Percentiles rank a stretch among this genome's conserved stretches.
Conservation (phyloP, 805 yeast species). For the Lipomyces starkeyi region DNA sequence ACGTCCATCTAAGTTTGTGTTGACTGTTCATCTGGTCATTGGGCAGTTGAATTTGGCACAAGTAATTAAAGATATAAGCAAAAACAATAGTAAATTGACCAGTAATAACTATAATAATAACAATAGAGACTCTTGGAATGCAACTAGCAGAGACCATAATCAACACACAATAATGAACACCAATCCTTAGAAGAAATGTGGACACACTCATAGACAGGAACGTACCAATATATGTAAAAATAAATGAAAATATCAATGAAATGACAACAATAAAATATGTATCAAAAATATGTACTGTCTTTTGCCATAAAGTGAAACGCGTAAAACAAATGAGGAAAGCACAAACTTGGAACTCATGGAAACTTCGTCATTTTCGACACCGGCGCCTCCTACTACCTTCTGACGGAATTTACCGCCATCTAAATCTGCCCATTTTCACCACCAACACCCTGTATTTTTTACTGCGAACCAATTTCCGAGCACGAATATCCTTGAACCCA, state of each 20-base stretch:
- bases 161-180: neutral
- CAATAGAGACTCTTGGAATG: neutral
- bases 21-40: no score
- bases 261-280: slow-evolving; percentile 2
- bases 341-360: neutral
- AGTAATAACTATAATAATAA: neutral
- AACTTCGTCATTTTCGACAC: neutral
- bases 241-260: neutral
- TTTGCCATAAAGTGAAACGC: neutral
- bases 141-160: neutral
- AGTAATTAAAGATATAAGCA: neutral
- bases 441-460: neutral
- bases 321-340: neutral
- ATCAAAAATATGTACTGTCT: slow-evolving; percentile 1
- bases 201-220: neutral
- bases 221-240: neutral
- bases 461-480: no score
- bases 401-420: neutral
- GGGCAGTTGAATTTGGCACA: no score
- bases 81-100: neutral
- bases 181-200: neutral
- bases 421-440: neutral
- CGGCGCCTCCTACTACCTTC: neutral
- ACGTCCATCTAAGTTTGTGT: no score
- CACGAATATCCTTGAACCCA: neutral